Conservation (phyloP, 2,329 filamentous ascomycete genomes). For the Cercospora nicotianae region DNA sequence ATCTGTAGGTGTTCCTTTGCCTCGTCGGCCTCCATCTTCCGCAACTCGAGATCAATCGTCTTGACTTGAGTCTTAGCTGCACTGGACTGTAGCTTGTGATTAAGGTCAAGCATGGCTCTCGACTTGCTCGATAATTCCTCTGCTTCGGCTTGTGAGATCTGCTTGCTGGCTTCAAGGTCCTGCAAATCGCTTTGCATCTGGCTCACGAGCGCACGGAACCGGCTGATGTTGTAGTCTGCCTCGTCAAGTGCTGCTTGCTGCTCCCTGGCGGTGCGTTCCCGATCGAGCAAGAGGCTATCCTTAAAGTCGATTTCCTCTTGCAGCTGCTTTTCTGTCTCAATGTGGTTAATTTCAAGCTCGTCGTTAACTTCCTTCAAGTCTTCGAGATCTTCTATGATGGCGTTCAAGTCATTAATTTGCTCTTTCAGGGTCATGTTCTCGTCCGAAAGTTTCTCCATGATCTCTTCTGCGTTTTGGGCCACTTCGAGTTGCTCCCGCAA, state of each 20-base stretch:
- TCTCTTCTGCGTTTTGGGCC: slow-evolving; percentile 82
- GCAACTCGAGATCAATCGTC: slow-evolving; percentile 86
- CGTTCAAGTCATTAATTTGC: slow-evolving; percentile 77
- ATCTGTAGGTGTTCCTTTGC: slow-evolving; percentile 85
- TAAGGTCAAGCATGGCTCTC: slow-evolving; percentile 93
- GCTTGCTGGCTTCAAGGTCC: slow-evolving; percentile 87
- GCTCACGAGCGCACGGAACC: slow-evolving; percentile 85
- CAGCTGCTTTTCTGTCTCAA: slow-evolving; percentile 90
- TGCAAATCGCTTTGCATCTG: slow-evolving; percentile 83
- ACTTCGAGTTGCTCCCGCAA: slow-evolving; percentile 88
- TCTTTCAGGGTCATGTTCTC: slow-evolving; percentile 82
- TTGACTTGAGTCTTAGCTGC: slow-evolving; percentile 91
- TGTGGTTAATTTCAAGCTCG: slow-evolving; percentile 89
- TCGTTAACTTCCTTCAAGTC: slow-evolving; percentile 89
- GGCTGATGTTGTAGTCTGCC: slow-evolving; percentile 82
- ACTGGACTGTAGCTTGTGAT: slow-evolving; percentile 87
- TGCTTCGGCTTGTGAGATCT: slow-evolving; percentile 88
- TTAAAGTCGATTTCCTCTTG: slow-evolving; percentile 91
- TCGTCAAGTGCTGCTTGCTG: slow-evolving; percentile 82
- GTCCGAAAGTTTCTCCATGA: slow-evolving; percentile 88
- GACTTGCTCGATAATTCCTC: slow-evolving; percentile 86
- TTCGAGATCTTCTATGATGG: slow-evolving; percentile 82
- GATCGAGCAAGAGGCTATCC: slow-evolving; percentile 80
- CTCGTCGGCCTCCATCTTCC: slow-evolving; percentile 83
- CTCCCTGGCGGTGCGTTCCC: slow-evolving; percentile 68